Evolutionary conservation across 2,329 filamentous ascomycete genomes (phyloP).

Genomic region (Ophiostoma ulmi): DNA sequence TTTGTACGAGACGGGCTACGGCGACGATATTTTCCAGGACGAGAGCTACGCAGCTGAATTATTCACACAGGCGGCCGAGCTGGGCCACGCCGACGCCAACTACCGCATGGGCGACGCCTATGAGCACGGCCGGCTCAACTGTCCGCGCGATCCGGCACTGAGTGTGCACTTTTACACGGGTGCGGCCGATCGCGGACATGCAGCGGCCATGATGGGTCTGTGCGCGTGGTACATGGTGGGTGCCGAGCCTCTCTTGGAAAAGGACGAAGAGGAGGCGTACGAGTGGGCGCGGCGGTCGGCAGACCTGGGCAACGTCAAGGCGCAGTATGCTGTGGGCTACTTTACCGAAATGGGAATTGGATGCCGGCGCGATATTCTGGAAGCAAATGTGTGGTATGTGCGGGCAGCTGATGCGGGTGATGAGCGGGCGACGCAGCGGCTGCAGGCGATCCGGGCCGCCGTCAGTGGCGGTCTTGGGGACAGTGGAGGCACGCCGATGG

Average conservation of each 20-base stretch:
- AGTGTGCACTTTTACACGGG: slow-evolving; percentile 97
- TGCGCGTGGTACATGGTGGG: slow-evolving; percentile 99
- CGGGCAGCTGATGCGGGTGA: slow-evolving; percentile 89
- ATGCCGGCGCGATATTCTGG: slow-evolving; percentile 85
- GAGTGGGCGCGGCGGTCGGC: slow-evolving; percentile 91
- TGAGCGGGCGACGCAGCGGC: slow-evolving; percentile 77
- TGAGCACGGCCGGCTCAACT: slow-evolving; percentile 82
- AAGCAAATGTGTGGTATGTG: slow-evolving; percentile 98
- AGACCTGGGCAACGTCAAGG: slow-evolving; percentile 64
- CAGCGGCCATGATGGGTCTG: slow-evolving; percentile 92
- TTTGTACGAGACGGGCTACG: slow-evolving; percentile 88
- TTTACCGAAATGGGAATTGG: slow-evolving; percentile 99
- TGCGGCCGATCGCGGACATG: slow-evolving; percentile 77
- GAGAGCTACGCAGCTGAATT: slow-evolving; percentile 86
- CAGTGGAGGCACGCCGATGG: slow-evolving; percentile 46
- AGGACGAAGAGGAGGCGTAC: slow-evolving; percentile 92
- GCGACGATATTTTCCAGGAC: slow-evolving; percentile 89
- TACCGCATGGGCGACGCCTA: slow-evolving; percentile 93
- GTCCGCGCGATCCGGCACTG: slow-evolving; percentile 83
- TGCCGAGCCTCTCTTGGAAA: slow-evolving; percentile 83
- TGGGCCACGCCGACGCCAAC: slow-evolving; percentile 82
- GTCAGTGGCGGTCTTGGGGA: slow-evolving; percentile 49
- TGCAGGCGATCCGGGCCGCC: slow-evolving; percentile 81
- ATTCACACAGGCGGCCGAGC: slow-evolving; percentile 87
- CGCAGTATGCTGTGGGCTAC: slow-evolving; percentile 93